phyloP scores from a whole-genome alignment of 768 basidiomycete species.

The Trametes elegans region DNA sequence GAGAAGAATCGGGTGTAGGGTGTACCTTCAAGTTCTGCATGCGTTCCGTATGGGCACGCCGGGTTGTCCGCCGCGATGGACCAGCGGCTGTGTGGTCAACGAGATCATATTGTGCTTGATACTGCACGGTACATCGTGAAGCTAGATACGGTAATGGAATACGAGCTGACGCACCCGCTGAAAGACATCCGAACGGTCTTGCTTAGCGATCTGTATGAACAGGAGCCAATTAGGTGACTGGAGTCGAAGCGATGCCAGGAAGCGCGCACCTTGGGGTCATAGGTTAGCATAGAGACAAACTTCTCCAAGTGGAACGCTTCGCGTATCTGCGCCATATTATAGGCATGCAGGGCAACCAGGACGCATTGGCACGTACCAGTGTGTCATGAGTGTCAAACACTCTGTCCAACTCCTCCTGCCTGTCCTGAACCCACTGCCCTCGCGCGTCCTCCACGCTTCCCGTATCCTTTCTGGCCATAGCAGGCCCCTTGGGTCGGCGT shows the following conservation, averaged over 20 bases:
- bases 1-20: slow-evolving; percentile 25
- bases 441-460: slow-evolving; percentile 39
- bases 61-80: slow-evolving; percentile 54
- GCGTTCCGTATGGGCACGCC: slow-evolving; percentile 55
- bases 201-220: slow-evolving; percentile 58
- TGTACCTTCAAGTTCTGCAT: slow-evolving; percentile 41
- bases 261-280: slow-evolving; percentile 73
- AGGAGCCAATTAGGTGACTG: too few relatives aligned
- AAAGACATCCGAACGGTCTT: slow-evolving; percentile 71
- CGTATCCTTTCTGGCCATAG: too few relatives aligned
- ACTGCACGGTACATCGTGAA: slow-evolving; percentile 37
- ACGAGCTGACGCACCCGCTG: slow-evolving; percentile 65
- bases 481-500: too few relatives aligned
- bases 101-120: slow-evolving; percentile 61
- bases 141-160: not conserved
- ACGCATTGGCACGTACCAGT: slow-evolving; percentile 47
- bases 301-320: slow-evolving; percentile 89
- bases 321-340: slow-evolving; percentile 53
- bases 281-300: slow-evolving; percentile 72
- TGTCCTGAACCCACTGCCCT: slow-evolving; percentile 50
- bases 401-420: slow-evolving; percentile 55
- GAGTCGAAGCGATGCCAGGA: too few relatives aligned
- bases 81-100: slow-evolving; percentile 46
- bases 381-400: slow-evolving; percentile 70
- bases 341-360: slow-evolving; percentile 1